Evolutionary conservation across 2,329 filamentous ascomycete genomes (phyloP).

Genomic region (Claviceps pazoutovae): DNA sequence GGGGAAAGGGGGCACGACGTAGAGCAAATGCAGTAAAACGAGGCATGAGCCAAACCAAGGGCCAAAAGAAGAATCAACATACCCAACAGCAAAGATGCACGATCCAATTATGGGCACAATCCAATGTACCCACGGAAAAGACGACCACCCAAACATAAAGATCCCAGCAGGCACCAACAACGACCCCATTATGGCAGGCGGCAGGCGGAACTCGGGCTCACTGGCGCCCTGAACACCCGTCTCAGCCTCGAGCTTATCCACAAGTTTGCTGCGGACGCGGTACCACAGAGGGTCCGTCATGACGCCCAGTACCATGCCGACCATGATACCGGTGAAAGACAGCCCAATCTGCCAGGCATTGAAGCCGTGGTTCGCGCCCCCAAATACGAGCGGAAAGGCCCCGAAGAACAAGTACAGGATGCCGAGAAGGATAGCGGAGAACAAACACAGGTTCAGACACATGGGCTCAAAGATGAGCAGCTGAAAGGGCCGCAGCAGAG

Average conservation of each 20-base stretch:
- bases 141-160: constrained; percentile 84
- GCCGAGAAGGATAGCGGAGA: constrained; percentile 73
- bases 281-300: constrained; percentile 53
- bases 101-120: constrained; percentile 63
- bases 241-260: constrained; percentile 36
- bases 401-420: constrained; percentile 87
- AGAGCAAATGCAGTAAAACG: background rate
- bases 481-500: constrained; percentile 59
- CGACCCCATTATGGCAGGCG: constrained; percentile 60
- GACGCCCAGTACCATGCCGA: constrained; percentile 54
- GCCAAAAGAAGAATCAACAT: constrained; percentile 20
- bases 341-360: constrained; percentile 68
- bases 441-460: constrained; percentile 68
- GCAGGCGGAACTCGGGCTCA: constrained; percentile 79
- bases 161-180: constrained; percentile 66
- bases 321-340: constrained; percentile 57
- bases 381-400: constrained; percentile 71
- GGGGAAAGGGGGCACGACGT: background rate
- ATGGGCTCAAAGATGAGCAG: constrained; percentile 73
- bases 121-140: constrained; percentile 61
- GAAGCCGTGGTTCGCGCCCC: constrained; percentile 56
- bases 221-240: constrained; percentile 41
- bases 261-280: constrained; percentile 42
- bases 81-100: constrained; percentile 56
- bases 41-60: background rate